Base-by-base conservation (phyloP, 2,329 filamentous ascomycete genomes). In the Colletotrichum plurivorum region DNA sequence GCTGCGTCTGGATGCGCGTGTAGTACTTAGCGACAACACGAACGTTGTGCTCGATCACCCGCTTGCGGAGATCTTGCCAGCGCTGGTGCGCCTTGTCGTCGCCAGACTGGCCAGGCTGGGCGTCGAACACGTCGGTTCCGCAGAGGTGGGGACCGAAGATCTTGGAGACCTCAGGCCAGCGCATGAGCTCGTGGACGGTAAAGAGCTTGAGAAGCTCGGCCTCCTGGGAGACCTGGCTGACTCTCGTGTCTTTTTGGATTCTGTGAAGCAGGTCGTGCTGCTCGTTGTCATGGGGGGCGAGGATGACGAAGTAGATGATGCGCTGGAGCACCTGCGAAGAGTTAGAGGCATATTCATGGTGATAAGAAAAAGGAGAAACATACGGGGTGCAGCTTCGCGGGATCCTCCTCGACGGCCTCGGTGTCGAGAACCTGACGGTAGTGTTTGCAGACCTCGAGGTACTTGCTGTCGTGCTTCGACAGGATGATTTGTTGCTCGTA, bases 31-130 rank as follows among this genome's bases (percentile, higher is more conserved):
- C 96, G 45, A 99, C 90, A 2, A 99, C 96, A 60, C 96, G 94
- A 61, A 99, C 95, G 74, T 99, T 99, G 85, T 99, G 96, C 85
- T 99, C 96, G 76, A 99, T 99, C 71, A 99, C 96, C 61, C 96
- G 94, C 88, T 98, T 98, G 77, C 96, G 93, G 72, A 99, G 86
- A 78, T 98, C 96, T 78, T 96, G 89, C 94, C 95, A 99, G 79
- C 96, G 89, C 81, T 92, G 89, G 81, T 93, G 85, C 31, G 94
- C 92, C 82, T 97, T 95, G 70, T 92, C 87, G 75, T 98, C 94
- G 41, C 86, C 84, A 6, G 92, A 90, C 73, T 90, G 85, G 72
- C 88, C 85, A 72, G 88, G 80, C 57, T 87, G 85, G 27, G 88
- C 87, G 75, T 93, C 92, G 78, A 99, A 99, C 64, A 99, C 93